Percentiles rank a stretch among this genome's conserved stretches.
Evolutionary conservation across 2,329 filamentous ascomycete genomes (phyloP).

Genomic region (Shiraia bambusicola): DNA sequence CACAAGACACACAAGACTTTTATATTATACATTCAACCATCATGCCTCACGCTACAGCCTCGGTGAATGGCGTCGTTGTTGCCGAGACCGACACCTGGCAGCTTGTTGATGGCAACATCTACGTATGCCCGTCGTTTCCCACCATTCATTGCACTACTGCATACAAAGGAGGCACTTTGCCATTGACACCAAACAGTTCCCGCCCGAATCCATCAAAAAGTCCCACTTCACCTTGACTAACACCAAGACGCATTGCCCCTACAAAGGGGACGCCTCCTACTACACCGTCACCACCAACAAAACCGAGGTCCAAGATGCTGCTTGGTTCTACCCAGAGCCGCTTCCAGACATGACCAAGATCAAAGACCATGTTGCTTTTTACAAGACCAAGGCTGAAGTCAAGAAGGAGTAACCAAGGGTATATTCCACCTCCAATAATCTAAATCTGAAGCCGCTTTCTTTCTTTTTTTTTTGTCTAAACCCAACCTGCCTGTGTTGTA

Average conservation of each 20-base stretch:
- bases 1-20: background rate
- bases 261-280: constrained; percentile 61
- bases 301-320: constrained; percentile 54
- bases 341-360: constrained; percentile 54
- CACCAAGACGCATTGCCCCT: constrained; percentile 55
- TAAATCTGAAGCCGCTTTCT: background rate
- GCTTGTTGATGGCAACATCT: constrained; percentile 61
- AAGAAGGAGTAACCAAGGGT: constrained; percentile 6
- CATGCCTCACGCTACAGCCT: constrained; percentile 49
- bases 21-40: constrained; percentile 1
- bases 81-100: constrained; percentile 56
- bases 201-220: constrained; percentile 48
- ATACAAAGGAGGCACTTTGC: background rate
- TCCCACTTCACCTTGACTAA: constrained; percentile 49
- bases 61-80: constrained; percentile 52
- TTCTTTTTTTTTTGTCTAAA: background rate
- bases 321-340: constrained; percentile 61
- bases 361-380: constrained; percentile 60
- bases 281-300: constrained; percentile 56
- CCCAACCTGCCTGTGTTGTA: too few species aligned
- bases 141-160: background rate
- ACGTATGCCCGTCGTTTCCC: constrained; percentile 38
- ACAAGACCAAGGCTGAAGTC: constrained; percentile 46
- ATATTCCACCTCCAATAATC: background rate
- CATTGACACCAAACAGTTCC: constrained; percentile 23